phyloP scores from a whole-genome alignment of 2,329 filamentous ascomycete species.

The Bretziella fagacearum region DNA sequence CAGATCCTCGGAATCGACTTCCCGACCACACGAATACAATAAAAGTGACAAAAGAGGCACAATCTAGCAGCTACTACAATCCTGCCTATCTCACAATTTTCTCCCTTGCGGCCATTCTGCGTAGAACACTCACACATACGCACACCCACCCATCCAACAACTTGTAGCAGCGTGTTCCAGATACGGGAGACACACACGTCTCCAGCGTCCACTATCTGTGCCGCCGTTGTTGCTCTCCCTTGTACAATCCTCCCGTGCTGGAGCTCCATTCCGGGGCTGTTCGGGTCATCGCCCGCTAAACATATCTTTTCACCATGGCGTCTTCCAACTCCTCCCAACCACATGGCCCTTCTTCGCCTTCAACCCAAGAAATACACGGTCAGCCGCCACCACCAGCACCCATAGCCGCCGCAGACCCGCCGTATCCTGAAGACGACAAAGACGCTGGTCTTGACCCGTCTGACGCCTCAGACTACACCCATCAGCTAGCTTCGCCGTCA shows the following conservation, averaged over 20 bases:
- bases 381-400: neutral
- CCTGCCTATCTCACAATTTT: neutral
- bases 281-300: conserved; percentile 15
- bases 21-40: neutral
- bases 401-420: neutral
- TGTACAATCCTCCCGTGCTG: conserved; percentile 14
- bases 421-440: conserved; percentile 3
- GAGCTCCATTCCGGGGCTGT: conserved; percentile 15
- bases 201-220: neutral
- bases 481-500: neutral
- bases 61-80: neutral
- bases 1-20: neutral
- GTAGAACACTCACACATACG: neutral
- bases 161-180: neutral
- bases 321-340: conserved; percentile 2
- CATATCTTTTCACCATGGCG: conserved; percentile 11
- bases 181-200: neutral
- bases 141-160: neutral
- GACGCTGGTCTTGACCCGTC: neutral
- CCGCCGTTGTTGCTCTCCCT: conserved; percentile 9
- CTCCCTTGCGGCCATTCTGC: neutral
- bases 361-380: too few relatives aligned
- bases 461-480: neutral
- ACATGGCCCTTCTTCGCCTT: neutral
- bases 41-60: too few relatives aligned